Evolutionary conservation across 108 stramenopile species (phyloP).

Genomic region (Nitzschia sp.): DNA sequence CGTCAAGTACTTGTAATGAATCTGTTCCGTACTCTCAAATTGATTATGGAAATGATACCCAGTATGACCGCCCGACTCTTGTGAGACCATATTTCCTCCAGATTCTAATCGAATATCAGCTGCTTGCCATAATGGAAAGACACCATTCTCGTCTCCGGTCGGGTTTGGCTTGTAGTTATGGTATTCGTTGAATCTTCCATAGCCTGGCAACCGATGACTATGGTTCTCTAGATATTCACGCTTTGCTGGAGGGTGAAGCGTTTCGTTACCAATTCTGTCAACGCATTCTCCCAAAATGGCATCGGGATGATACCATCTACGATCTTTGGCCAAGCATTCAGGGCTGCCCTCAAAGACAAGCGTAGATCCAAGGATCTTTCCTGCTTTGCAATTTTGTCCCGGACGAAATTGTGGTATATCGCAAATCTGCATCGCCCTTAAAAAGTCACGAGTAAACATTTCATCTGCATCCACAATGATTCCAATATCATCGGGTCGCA

Average conservation of each 20-base stretch:
- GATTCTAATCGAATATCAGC: too few species aligned
- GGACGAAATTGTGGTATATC: neutral
- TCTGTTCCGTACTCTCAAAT: too few species aligned
- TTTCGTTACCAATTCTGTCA: conserved; percentile 39
- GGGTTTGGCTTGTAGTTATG: too few species aligned
- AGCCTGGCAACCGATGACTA: too few species aligned
- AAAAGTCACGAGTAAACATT: conserved; percentile 47
- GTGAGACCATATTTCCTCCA: too few species aligned
- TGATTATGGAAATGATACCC: too few species aligned
- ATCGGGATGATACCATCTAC: conserved; percentile 57
- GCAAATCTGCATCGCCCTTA: conserved; percentile 57
- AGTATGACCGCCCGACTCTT: too few species aligned
- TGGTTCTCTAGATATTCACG: too few species aligned
- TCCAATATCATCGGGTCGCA: conserved; percentile 51
- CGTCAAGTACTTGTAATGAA: too few species aligned
- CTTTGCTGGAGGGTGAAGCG: neutral
- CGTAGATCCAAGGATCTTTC: conserved; percentile 31
- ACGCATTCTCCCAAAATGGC: conserved; percentile 54
- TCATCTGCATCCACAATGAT: conserved; percentile 53
- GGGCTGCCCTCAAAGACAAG: conserved; percentile 48
- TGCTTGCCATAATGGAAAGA: too few species aligned
- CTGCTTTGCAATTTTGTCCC: neutral
- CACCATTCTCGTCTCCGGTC: too few species aligned
- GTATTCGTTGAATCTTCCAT: too few species aligned
- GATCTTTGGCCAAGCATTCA: conserved; percentile 31